phyloP scores from a whole-genome alignment of 495 filamentous ascomycete species.

The Penicillium paradoxum region DNA sequence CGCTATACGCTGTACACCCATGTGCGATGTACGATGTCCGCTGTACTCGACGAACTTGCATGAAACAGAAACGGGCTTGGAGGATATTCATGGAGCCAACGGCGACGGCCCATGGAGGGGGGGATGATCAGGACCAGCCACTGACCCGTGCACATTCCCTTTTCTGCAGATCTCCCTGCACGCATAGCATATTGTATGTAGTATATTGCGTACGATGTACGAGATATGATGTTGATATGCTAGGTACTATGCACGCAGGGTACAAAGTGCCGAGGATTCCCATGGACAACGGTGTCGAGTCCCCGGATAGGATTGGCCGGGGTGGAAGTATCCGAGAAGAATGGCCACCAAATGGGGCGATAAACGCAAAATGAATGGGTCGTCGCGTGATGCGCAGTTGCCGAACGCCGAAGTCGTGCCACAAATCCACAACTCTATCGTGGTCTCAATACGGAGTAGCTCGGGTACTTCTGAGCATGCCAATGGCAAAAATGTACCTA shows the following conservation, averaged over 20 bases:
- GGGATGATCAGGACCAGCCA: constrained; percentile 7
- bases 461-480: constrained; percentile 3
- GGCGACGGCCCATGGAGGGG: constrained; percentile 12
- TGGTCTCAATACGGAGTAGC: not conserved
- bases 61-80: not conserved
- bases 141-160: constrained; percentile 22
- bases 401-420: constrained; percentile 7
- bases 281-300: not conserved
- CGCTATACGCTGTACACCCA: no score
- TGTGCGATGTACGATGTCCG: no score
- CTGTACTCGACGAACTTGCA: not conserved
- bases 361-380: not conserved
- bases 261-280: not conserved
- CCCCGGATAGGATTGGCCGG: not conserved
- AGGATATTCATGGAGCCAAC: not conserved
- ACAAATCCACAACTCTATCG: constrained; percentile 9
- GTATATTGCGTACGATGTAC: constrained; percentile 11
- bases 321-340: not conserved
- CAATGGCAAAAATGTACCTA: not conserved
- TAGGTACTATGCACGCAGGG: not conserved
- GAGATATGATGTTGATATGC: no score
- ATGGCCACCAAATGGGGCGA: no score
- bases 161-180: no score
- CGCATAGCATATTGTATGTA: not conserved
- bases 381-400: constrained; percentile 8